Conservation (phyloP, 495 filamentous ascomycete species). For the Tuber borchii region DNA sequence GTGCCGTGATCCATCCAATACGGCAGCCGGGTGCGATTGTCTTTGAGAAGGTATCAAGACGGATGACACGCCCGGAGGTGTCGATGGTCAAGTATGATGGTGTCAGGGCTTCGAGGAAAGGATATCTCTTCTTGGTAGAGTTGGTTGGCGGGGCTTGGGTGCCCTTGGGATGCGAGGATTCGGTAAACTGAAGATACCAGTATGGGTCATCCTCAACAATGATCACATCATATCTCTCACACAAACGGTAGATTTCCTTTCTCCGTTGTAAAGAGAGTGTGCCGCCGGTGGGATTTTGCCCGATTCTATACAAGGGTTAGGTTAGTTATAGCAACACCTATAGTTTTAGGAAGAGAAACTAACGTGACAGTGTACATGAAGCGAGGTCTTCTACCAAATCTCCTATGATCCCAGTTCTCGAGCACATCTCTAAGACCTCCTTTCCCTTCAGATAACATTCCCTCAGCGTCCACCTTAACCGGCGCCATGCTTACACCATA, state of each 20-base stretch:
- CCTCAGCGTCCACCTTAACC: constrained; percentile 68
- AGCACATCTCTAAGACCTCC: constrained; percentile 73
- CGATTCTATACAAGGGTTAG: constrained; percentile 47
- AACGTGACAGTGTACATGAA: constrained; percentile 81
- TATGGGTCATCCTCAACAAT: constrained; percentile 95
- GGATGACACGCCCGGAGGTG: constrained; percentile 76
- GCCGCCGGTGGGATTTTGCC: constrained; percentile 83
- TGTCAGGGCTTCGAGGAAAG: constrained; percentile 76
- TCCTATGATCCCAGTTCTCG: constrained; percentile 67
- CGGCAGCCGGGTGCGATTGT: constrained; percentile 74
- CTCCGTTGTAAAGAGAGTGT: constrained; percentile 63
- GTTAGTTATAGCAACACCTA: neutral
- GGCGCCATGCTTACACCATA: constrained; percentile 64
- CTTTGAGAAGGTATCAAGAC: constrained; percentile 76
- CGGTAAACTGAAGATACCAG: constrained; percentile 77
- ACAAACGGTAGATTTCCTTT: constrained; percentile 71
- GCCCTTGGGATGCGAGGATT: constrained; percentile 7
- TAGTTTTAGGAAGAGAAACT: constrained; percentile 35
- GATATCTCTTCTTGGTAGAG: constrained; percentile 51
- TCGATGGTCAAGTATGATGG: constrained; percentile 69
- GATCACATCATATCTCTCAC: constrained; percentile 77
- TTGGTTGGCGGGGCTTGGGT: constrained; percentile 9
- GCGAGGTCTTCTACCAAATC: constrained; percentile 65
- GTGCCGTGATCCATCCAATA: constrained; percentile 76
- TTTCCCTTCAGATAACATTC: constrained; percentile 61